Evolutionary conservation across 441 rosid genomes (phyloP).

Genomic region (Eruca vesicaria): DNA sequence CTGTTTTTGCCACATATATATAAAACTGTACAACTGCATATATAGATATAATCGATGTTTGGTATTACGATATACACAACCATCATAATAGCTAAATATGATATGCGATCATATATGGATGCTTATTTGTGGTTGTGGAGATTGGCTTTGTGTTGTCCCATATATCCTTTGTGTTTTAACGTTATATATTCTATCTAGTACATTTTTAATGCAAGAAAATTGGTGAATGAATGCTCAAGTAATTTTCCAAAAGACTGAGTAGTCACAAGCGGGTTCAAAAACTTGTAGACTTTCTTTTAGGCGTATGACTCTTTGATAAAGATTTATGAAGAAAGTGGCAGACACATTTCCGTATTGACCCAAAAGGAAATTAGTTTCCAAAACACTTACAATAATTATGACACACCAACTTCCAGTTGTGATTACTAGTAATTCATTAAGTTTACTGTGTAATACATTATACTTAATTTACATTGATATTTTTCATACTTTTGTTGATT

Average conservation of each 20-base stretch:
- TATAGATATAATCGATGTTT: too few species aligned
- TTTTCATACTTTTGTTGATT: not conserved
- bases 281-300: constrained; percentile 14
- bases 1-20: not conserved
- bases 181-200: not conserved
- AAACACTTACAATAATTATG: not conserved
- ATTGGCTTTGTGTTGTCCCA: not conserved
- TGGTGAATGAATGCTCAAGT: not conserved
- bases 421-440: not conserved
- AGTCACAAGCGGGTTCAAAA: constrained; percentile 18
- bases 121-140: not conserved
- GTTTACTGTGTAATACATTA: not conserved
- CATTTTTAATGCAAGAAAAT: not conserved
- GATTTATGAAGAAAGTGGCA: constrained; percentile 4
- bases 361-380: constrained; percentile 12
- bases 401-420: constrained; percentile 11
- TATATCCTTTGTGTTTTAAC: not conserved
- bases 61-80: not conserved
- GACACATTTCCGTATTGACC: constrained; percentile 11
- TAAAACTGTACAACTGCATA: not conserved
- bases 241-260: not conserved
- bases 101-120: not conserved
- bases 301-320: not conserved
- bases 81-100: not conserved
- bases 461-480: not conserved